Evolutionary conservation across 2,329 filamentous ascomycete species (phyloP).

Genomic region (Akanthomyces muscarius): DNA sequence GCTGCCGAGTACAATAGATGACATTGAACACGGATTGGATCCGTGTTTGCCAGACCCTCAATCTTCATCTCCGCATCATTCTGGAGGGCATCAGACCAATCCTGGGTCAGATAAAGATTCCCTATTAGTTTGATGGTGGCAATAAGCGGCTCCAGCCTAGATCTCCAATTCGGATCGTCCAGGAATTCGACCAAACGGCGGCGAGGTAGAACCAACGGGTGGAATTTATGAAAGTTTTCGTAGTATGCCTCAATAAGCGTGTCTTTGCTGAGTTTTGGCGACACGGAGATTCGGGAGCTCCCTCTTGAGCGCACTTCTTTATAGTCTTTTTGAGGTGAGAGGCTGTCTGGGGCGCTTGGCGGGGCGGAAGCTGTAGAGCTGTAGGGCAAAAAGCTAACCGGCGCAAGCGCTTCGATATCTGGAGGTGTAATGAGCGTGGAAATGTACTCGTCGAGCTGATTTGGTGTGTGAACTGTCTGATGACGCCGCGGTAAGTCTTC

Average conservation of each 20-base stretch:
- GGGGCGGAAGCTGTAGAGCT: constrained; percentile 2
- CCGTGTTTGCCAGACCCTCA: background rate
- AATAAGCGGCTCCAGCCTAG: constrained; percentile 23
- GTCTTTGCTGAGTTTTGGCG: constrained; percentile 19
- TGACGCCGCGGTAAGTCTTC: background rate
- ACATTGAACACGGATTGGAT: constrained; percentile 33
- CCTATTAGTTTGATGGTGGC: constrained; percentile 33
- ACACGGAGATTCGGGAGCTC: background rate
- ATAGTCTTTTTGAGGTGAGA: background rate
- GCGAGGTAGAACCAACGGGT: constrained; percentile 28
- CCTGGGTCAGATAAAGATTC: constrained; percentile 26
- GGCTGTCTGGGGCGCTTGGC: background rate
- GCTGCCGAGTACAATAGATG: constrained; percentile 35
- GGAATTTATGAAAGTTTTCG: constrained; percentile 31
- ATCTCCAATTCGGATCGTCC: constrained; percentile 4
- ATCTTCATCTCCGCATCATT: constrained; percentile 16
- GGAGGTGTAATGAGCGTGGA: constrained; percentile 2
- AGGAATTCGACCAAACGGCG: constrained; percentile 19
- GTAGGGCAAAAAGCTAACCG: background rate
- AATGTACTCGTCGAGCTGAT: background rate
- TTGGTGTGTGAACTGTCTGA: background rate
- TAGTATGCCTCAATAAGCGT: constrained; percentile 33
- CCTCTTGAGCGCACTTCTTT: background rate
- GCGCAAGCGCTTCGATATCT: background rate
- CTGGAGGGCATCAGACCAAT: constrained; percentile 16